phyloP scores from a whole-genome alignment of 2,329 filamentous ascomycete species.

The Apiospora rasikravindrae region DNA sequence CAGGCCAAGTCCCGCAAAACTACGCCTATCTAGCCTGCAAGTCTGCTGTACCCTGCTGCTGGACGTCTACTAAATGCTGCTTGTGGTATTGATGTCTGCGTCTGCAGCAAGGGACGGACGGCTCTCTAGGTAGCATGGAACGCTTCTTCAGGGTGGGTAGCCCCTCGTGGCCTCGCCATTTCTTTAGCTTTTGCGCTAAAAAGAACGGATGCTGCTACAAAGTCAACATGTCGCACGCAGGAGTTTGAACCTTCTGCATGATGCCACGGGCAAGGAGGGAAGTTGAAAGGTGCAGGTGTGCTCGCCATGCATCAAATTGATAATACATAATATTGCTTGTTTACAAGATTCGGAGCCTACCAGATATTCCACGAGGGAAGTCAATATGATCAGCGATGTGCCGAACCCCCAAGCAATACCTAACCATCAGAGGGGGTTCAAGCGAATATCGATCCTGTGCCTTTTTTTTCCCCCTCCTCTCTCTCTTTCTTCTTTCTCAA shows the following conservation, averaged over 20 bases:
- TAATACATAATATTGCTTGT: neutral
- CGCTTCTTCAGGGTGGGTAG: neutral
- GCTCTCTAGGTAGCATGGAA: neutral
- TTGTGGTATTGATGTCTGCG: neutral
- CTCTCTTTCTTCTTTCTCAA: neutral
- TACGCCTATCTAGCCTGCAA: neutral
- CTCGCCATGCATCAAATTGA: neutral
- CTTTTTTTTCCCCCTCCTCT: neutral
- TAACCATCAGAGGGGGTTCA: constrained; percentile 6
- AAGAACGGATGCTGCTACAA: neutral
- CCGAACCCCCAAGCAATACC: neutral
- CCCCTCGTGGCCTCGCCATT: constrained; percentile 1
- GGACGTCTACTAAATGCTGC: neutral
- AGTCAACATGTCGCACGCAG: constrained; percentile 6
- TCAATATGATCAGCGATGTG: neutral
- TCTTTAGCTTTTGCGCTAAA: constrained; percentile 14
- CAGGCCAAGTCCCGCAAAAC: neutral
- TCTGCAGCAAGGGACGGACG: constrained; percentile 1
- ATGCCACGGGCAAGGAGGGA: neutral
- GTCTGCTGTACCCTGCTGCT: neutral
- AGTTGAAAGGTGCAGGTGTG: neutral
- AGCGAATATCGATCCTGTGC: constrained; percentile 4
- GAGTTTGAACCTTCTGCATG: constrained; percentile 6
- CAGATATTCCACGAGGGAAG: neutral
- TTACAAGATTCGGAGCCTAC: neutral